Conservation (phyloP, 2,329 filamentous ascomycete species). For the Coniochaeta sp. region DNA sequence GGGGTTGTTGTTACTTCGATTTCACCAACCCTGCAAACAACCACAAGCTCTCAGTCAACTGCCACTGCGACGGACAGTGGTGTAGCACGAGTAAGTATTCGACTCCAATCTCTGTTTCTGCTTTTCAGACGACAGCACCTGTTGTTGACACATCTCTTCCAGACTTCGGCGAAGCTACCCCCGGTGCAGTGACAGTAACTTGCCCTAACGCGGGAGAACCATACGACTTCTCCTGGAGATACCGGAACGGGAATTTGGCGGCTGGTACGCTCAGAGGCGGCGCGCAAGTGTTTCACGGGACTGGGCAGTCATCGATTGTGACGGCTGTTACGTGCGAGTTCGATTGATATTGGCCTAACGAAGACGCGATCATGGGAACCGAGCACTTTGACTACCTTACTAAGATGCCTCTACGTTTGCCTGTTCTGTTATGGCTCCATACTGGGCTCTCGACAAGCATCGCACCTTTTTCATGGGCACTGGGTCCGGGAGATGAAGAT, state of each 20-base stretch:
- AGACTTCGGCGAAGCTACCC: not conserved
- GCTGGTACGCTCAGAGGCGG: not conserved
- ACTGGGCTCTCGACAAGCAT: too few species aligned
- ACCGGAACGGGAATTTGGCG: not conserved
- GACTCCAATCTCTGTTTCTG: not conserved
- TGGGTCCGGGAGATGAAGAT: too few species aligned
- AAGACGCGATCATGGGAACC: too few species aligned
- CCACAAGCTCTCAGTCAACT: constrained; percentile 2
- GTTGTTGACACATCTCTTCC: not conserved
- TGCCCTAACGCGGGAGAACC: not conserved
- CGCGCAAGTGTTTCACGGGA: not conserved
- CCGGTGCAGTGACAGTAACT: not conserved
- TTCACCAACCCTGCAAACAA: not conserved
- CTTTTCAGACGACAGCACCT: not conserved
- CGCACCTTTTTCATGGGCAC: too few species aligned
- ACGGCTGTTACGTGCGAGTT: not conserved
- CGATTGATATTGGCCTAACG: too few species aligned
- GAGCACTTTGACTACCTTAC: too few species aligned
- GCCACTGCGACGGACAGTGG: constrained; percentile 2
- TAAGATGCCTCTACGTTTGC: too few species aligned
- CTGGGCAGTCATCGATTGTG: not conserved
- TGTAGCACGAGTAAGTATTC: not conserved
- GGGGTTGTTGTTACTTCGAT: constrained; percentile 2
- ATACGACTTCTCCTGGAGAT: not conserved
- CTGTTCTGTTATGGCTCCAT: too few species aligned